phyloP scores from a whole-genome alignment of 179 eudicot species.

The Actinidia arguta region DNA sequence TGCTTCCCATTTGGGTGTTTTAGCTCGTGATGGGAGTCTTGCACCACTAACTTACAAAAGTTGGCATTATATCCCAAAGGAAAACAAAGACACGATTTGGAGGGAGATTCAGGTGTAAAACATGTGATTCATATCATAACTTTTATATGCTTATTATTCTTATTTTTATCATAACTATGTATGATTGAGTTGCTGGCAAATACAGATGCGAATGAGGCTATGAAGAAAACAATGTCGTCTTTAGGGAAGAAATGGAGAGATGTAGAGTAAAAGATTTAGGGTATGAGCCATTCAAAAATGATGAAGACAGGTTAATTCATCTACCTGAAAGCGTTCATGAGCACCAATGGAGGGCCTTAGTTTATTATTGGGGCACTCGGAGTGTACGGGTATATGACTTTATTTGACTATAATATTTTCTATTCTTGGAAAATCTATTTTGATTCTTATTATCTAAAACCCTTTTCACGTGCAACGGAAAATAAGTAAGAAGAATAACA shows the following conservation, averaged over 20 bases:
- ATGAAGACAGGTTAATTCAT: not conserved
- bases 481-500: not conserved
- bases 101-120: not conserved
- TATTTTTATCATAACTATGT: not conserved
- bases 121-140: not conserved
- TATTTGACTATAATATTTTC: too few relatives aligned
- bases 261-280: not conserved
- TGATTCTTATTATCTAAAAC: too few relatives aligned
- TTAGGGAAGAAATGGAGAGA: not conserved
- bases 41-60: not conserved
- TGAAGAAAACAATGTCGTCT: too few relatives aligned
- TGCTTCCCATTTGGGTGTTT: not conserved
- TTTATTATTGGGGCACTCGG: not conserved
- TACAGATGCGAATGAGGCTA: not conserved
- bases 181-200: not conserved
- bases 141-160: not conserved
- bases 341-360: not conserved
- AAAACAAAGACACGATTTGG: not conserved
- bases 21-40: not conserved
- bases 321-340: not conserved
- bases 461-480: too few relatives aligned
- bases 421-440: too few relatives aligned
- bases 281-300: not conserved
- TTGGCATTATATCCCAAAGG: not conserved
- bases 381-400: too few relatives aligned